Evolutionary conservation across 257 asterid species (phyloP), one percentile per base, ranked within the genome.

Genomic region (Nicotiana tabacum): DNA sequence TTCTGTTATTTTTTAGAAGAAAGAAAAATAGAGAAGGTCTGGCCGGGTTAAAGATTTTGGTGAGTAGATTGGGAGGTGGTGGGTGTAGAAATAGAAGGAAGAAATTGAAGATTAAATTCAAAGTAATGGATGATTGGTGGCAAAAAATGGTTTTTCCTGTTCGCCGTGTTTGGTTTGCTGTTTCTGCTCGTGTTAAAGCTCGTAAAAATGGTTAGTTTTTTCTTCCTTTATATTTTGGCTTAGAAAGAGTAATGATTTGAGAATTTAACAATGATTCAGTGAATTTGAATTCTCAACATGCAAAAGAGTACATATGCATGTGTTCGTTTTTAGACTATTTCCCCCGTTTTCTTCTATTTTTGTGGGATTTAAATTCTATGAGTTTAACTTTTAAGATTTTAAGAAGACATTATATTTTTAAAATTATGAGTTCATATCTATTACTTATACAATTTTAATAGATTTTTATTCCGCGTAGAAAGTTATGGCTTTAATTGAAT

Each of bases 111-210:
- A 85, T 81, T 32, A 87, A 88, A 90, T 9, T 65, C 4, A 81
- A 81, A 65, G 91, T 85, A 72, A 90, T 88, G 85, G 89, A 89
- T 91, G 93, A 92, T 84, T 92, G 90, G 95, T 92, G 93, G 96
- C 92, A 88, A 48, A 94, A 90, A 82, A 89, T 94, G 85, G 95
- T 89, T 16, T 93, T 93, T 80, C 98, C 98, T 32, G 93, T 94
- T 57, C 84, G 96, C 58, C 89, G 93, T 83, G 97, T 87, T 81
- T 92, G 94, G 96, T 84, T 88, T 77, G 70, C 93, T 65, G 90
- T 93, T 68, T 90, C 98, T 15, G 84, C 90, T 79, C 95, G 96
- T 5, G 89, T 90, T 46, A 94, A 88, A 81, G 88, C 92, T 83
- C 93, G 89, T 1, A 93, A 92, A 79, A 90, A 90, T 27, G 97